Conservation (phyloP, 2,329 filamentous ascomycete genomes). For the Neobulgaria alba region DNA sequence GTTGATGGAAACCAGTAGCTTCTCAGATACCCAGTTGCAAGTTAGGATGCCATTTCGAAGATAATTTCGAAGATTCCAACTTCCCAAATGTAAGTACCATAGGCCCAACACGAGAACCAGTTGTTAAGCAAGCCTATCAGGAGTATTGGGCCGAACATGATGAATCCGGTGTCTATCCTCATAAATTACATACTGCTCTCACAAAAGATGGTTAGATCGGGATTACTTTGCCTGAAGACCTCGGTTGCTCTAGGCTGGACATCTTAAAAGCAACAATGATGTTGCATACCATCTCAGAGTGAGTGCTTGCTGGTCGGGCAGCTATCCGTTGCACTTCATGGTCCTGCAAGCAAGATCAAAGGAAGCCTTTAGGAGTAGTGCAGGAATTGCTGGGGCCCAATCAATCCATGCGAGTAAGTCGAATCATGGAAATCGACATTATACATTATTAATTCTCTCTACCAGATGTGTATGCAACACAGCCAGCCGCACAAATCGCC, state of each 20-base stretch:
- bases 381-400: slow-evolving; percentile 65
- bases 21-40: slow-evolving; percentile 63
- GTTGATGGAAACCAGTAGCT: slow-evolving; percentile 65
- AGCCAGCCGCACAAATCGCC: slow-evolving; percentile 66
- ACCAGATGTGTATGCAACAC: slow-evolving; percentile 62
- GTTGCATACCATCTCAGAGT: slow-evolving; percentile 74
- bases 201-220: slow-evolving; percentile 74
- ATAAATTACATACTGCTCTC: slow-evolving; percentile 66
- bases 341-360: too few relatives aligned
- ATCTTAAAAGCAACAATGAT: slow-evolving; percentile 82
- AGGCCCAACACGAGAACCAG: too few relatives aligned
- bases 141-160: slow-evolving; percentile 72
- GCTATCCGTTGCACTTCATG: too few relatives aligned
- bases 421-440: not conserved
- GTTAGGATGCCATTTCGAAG: slow-evolving; percentile 63
- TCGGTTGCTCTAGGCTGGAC: slow-evolving; percentile 67
- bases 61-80: slow-evolving; percentile 59
- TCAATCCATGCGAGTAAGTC: slow-evolving; percentile 45
- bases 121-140: too few relatives aligned
- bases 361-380: slow-evolving; percentile 47
- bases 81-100: slow-evolving; percentile 52
- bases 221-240: slow-evolving; percentile 65
- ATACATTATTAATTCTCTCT: not conserved
- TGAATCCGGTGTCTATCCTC: slow-evolving; percentile 60
- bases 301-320: too few relatives aligned